Base-by-base conservation (phyloP, 768 basidiomycete species). In the Rhizopogon salebrosus region DNA sequence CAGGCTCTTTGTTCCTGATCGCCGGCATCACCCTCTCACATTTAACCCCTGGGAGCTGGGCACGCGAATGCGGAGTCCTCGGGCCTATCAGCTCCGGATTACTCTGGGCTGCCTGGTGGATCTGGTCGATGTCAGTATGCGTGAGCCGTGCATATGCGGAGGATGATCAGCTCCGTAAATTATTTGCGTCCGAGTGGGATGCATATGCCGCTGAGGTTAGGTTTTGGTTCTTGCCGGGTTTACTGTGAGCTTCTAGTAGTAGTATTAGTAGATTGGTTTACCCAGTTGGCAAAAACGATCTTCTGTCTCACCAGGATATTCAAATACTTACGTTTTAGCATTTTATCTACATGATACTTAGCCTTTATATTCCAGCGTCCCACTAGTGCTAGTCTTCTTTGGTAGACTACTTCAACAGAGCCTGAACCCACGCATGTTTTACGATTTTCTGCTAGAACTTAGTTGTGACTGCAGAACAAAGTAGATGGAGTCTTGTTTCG, bases 211-310 rank as follows among this genome's bases (percentile, higher is more conserved):
- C 58, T 6, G 55, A 61, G n/a, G 78, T 77, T 18, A 72, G 62
- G 29, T 75, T 65, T 64, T 78, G 78, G 78, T 79, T 80, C 55
- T 58, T 78, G 42, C 80, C 79, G 13, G 74, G 79, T 14, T 53
- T 80, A 6, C 60, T 67, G 43, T 79, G 52, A 68, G 57, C n/a
- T n/a, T n/a, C n/a, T 31, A 2, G 29, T 31, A 3, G 13, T 16
- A 8, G 6, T 11, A 20, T 43, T 11, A 18, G 18, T 43, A 29
- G 27, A 43, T 45, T 13, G 31, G 43, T 45, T 31, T 8, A 4
- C 43, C 29, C 14, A 20, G 18, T 34, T 13, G 13, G 31, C 11
- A 14, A 31, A 2, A 18, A 18, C 20, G 27, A 14, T 29, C 18
- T 6, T 29, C 7, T 45, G 20, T 31, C 8, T 31, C 4, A 3